phyloP scores from a whole-genome alignment of 78 protist genomes.

The Dictyostelium brefeldianum region DNA sequence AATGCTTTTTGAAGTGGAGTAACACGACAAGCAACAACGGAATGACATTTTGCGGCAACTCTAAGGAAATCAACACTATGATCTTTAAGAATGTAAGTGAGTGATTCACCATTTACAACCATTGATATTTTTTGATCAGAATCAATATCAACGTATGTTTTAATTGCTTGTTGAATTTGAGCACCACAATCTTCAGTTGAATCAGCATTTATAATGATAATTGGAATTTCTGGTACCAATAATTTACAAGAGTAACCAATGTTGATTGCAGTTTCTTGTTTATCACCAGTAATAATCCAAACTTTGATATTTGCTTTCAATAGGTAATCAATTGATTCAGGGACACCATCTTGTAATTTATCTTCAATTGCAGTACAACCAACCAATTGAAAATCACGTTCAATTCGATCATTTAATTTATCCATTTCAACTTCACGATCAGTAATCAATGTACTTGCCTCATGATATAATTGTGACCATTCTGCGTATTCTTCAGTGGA shows the following conservation, averaged over 20 bases:
- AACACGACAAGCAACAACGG: conserved; percentile 93
- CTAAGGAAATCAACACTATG: conserved; percentile 69
- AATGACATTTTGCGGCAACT: conserved; percentile 72
- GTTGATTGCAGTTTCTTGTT: conserved; percentile 94
- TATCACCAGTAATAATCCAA: conserved; percentile 95
- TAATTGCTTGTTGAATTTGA: neutral
- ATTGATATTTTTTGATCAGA: conserved; percentile 14
- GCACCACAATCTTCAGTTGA: conserved; percentile 29
- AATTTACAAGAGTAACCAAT: conserved; percentile 87
- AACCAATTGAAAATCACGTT: conserved; percentile 66
- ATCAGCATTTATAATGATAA: conserved; percentile 52
- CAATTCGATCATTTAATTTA: conserved; percentile 60
- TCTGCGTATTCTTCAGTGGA: conserved; percentile 25
- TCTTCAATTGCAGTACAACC: conserved; percentile 95
- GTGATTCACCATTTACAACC: conserved; percentile 79
- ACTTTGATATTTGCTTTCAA: conserved; percentile 48
- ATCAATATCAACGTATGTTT: neutral
- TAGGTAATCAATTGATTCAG: conserved; percentile 84
- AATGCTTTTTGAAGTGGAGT: conserved; percentile 95
- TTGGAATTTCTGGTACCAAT: conserved; percentile 11
- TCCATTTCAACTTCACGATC: conserved; percentile 51
- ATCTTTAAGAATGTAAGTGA: conserved; percentile 27
- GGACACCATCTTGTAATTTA: conserved; percentile 91
- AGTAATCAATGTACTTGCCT: conserved; percentile 14
- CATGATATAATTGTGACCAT: conserved; percentile 53